These are phyloP conservation scores for Mortierella sp. DNA, from an alignment of 371 early-diverging fungal genomes.

Conservation along the genomic window DNA sequence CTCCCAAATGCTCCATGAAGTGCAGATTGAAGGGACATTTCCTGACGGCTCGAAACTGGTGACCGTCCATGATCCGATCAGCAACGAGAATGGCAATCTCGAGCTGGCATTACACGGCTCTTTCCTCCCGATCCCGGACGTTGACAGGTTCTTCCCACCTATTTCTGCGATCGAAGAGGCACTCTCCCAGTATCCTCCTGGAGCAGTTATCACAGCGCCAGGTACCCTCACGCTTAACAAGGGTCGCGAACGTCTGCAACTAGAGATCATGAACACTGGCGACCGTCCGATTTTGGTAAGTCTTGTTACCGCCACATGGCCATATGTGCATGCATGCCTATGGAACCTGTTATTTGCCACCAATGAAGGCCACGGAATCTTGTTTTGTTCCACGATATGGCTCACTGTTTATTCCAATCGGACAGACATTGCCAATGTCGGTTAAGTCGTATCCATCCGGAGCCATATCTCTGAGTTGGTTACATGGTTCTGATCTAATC, in stretches of 20 bases:
- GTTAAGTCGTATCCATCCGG: too few relatives aligned
- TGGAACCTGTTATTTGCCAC: too few relatives aligned
- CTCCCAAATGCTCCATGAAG: slow-evolving; percentile 74
- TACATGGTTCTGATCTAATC: too few relatives aligned
- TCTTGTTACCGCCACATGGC: not conserved
- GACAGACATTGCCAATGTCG: too few relatives aligned
- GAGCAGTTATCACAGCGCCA: slow-evolving; percentile 69
- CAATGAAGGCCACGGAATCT: too few relatives aligned
- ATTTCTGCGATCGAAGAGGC: slow-evolving; percentile 43
- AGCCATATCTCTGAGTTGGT: too few relatives aligned
- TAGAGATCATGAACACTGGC: slow-evolving; percentile 89
- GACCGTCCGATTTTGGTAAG: slow-evolving; percentile 89
- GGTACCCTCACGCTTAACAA: slow-evolving; percentile 77
- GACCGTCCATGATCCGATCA: slow-evolving; percentile 90
- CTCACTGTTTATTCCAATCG: too few relatives aligned
- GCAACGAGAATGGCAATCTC: slow-evolving; percentile 82
- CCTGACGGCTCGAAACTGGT: slow-evolving; percentile 92
- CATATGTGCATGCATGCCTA: too few relatives aligned
- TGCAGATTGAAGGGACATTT: slow-evolving; percentile 92
- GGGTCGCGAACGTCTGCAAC: slow-evolving; percentile 69
- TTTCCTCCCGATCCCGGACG: slow-evolving; percentile 80
- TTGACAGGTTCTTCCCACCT: slow-evolving; percentile 64
- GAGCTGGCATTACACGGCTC: slow-evolving; percentile 87
- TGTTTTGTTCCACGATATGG: too few relatives aligned
- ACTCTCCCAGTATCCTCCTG: slow-evolving; percentile 62